phyloP scores from a whole-genome alignment of 257 asterid species.

The Cinchona pubescens region DNA sequence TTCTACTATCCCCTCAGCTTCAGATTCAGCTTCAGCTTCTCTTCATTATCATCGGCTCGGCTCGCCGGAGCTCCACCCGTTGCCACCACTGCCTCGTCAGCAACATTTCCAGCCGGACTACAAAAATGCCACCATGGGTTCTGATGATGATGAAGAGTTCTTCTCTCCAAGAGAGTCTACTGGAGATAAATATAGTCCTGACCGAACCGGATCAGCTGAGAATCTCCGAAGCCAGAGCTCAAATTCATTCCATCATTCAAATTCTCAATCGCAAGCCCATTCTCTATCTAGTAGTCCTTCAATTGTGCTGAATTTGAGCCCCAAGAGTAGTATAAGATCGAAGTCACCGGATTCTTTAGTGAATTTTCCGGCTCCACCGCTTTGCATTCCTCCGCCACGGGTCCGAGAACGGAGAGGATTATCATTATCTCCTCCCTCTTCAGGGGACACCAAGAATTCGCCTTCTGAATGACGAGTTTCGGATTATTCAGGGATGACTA shows the following conservation, averaged over 20 bases:
- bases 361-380: slow-evolving; percentile 54
- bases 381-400: slow-evolving; percentile 56
- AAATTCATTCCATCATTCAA: slow-evolving; percentile 27
- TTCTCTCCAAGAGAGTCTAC: slow-evolving; percentile 65
- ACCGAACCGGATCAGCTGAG: background rate
- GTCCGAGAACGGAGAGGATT: slow-evolving; percentile 37
- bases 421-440: slow-evolving; percentile 51
- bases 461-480: slow-evolving; percentile 57
- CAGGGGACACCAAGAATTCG: slow-evolving; percentile 50
- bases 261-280: slow-evolving; percentile 38
- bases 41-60: slow-evolving; percentile 43
- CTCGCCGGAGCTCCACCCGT: slow-evolving; percentile 91
- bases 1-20: slow-evolving; percentile 20
- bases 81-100: slow-evolving; percentile 84
- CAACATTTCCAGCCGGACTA: slow-evolving; percentile 29
- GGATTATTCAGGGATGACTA: slow-evolving; percentile 36
- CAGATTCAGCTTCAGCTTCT: slow-evolving; percentile 9
- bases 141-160: slow-evolving; percentile 52
- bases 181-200: slow-evolving; percentile 37
- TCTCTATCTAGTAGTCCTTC: slow-evolving; percentile 65
- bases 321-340: slow-evolving; percentile 58
- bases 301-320: slow-evolving; percentile 50
- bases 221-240: slow-evolving; percentile 31
- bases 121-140: slow-evolving; percentile 19
- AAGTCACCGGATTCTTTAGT: slow-evolving; percentile 65